Conservation (phyloP, 2,329 filamentous ascomycete species). For the Keithomyces neogunnii region DNA sequence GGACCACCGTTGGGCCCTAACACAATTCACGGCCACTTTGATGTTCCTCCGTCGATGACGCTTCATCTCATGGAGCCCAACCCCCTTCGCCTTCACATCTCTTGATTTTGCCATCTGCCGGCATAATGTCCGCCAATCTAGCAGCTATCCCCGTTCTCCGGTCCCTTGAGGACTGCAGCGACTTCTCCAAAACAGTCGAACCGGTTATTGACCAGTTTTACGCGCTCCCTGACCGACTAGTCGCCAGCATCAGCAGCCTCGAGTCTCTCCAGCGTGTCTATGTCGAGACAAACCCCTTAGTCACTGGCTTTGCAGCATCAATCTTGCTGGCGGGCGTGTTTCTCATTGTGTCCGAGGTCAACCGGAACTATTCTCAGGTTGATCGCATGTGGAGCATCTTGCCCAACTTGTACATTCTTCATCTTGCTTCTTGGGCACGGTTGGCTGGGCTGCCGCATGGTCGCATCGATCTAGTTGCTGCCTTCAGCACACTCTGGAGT, state of each 20-base stretch:
- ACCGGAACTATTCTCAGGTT: conserved; percentile 93
- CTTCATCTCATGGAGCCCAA: background rate
- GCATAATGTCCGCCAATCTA: conserved; percentile 34
- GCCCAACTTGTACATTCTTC: conserved; percentile 76
- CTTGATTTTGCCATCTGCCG: background rate
- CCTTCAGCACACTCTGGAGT: conserved; percentile 70
- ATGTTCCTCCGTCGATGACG: background rate
- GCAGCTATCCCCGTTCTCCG: conserved; percentile 59
- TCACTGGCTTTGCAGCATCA: conserved; percentile 65
- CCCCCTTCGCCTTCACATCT: background rate
- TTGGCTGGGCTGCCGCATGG: conserved; percentile 61
- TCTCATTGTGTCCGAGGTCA: conserved; percentile 71
- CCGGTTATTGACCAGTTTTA: conserved; percentile 66
- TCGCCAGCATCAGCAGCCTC: conserved; percentile 50
- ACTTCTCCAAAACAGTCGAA: conserved; percentile 64
- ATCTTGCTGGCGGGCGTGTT: conserved; percentile 64
- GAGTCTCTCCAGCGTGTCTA: conserved; percentile 65
- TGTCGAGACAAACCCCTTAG: conserved; percentile 74
- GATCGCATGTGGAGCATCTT: conserved; percentile 88
- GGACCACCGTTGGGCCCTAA: background rate
- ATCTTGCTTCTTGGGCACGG: conserved; percentile 78
- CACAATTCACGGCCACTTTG: no score
- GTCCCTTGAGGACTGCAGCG: conserved; percentile 64
- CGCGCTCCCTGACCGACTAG: conserved; percentile 57
- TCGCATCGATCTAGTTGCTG: conserved; percentile 63